These are phyloP conservation scores for Coprinopsis strossmayeri DNA, from an alignment of 768 basidiomycete species.

Conservation along the genomic window DNA sequence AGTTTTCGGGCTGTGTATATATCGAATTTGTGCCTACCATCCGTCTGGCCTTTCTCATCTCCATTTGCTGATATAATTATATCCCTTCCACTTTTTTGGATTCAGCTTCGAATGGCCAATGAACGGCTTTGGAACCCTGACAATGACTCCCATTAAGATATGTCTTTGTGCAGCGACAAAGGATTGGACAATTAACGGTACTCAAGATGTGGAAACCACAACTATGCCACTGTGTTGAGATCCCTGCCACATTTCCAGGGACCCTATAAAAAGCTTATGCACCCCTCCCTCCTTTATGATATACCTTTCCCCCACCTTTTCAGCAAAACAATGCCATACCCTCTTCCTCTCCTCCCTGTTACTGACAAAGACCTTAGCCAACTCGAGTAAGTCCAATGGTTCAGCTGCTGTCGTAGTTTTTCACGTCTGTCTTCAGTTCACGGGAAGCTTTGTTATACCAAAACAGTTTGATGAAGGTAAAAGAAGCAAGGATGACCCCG, in stretches of 20 bases:
- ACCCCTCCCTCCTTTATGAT: no score
- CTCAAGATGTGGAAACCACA: no score
- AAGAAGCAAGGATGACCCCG: no score
- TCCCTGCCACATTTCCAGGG: neutral
- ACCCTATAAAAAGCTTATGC: neutral
- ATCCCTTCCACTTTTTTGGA: no score
- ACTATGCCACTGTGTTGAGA: no score
- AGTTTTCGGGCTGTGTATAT: neutral
- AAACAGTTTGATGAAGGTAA: constrained; percentile 25
- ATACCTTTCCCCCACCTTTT: no score
- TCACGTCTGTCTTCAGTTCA: constrained; percentile 4
- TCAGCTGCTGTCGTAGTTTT: neutral
- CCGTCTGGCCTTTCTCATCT: no score
- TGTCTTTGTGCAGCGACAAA: no score
- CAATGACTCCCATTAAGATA: no score
- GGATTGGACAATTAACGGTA: no score
- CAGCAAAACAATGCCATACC: constrained; percentile 13
- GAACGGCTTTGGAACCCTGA: neutral
- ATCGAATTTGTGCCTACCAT: no score
- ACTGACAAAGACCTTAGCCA: constrained; percentile 16
- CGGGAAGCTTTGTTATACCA: constrained; percentile 16
- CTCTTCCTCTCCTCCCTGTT: constrained; percentile 20
- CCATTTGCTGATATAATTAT: no score
- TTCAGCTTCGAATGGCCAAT: neutral
- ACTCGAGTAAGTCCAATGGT: constrained; percentile 16